Evolutionary conservation across 2,329 filamentous ascomycete species (phyloP).

Genomic region (Verticillium alfalfae): DNA sequence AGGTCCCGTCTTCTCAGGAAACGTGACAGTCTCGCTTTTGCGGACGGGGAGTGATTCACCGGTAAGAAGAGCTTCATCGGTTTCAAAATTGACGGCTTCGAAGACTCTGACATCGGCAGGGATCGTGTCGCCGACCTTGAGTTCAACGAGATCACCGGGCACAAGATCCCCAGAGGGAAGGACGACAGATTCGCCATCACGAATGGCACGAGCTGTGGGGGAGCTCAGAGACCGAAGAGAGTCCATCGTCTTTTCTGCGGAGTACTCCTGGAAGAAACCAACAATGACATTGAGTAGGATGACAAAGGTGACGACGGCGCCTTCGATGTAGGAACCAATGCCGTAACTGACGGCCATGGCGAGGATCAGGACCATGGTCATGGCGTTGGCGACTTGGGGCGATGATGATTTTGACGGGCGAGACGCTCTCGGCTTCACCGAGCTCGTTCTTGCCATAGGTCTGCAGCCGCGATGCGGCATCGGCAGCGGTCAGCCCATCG

Average conservation of each 20-base stretch:
- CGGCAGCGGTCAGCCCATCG: conserved; percentile 46
- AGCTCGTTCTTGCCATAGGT: conserved; percentile 55
- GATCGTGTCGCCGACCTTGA: conserved; percentile 41
- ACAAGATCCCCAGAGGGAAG: conserved; percentile 50
- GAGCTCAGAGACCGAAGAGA: conserved; percentile 44
- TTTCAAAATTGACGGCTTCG: conserved; percentile 39
- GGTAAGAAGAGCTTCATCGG: conserved; percentile 58
- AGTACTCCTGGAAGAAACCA: conserved; percentile 50
- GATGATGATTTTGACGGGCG: conserved; percentile 52
- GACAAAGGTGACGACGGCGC: conserved; percentile 45
- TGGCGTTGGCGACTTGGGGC: conserved; percentile 61
- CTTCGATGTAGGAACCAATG: conserved; percentile 49
- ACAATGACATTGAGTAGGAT: conserved; percentile 47
- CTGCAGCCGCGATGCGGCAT: conserved; percentile 46
- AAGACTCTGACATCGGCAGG: conserved; percentile 36
- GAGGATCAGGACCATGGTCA: conserved; percentile 55
- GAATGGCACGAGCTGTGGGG: conserved; percentile 43
- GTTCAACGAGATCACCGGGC: conserved; percentile 52
- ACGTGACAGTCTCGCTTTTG: conserved; percentile 44
- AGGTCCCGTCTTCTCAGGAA: conserved; percentile 46
- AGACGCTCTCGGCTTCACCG: conserved; percentile 49
- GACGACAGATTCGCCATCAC: conserved; percentile 41
- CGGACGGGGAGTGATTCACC: conserved; percentile 57
- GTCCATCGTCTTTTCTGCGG: conserved; percentile 51
- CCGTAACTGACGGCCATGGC: conserved; percentile 48